These are phyloP conservation scores for Lunularia cruciata DNA, from an alignment of 225 moss, liverwort and hornwort genomes.

Conservation along the genomic window DNA sequence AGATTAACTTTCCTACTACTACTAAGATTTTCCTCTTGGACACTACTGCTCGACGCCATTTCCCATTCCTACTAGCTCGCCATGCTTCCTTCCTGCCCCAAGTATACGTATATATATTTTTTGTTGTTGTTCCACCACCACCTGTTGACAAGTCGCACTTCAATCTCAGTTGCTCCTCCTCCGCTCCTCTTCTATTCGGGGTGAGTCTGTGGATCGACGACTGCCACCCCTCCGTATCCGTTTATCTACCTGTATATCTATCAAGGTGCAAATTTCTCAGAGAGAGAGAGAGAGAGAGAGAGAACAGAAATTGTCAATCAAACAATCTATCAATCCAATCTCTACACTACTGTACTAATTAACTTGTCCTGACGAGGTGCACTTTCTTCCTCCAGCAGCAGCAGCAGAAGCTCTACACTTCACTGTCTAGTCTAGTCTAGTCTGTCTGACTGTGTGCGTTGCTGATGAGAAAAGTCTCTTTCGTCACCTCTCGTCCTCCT, in stretches of 20 bases:
- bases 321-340: neutral
- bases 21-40: constrained; percentile 10
- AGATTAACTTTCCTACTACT: neutral
- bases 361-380: neutral
- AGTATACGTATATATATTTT: neutral
- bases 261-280: too few species aligned
- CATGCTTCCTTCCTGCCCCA: constrained; percentile 13
- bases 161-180: neutral
- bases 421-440: neutral
- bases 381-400: constrained; percentile 8
- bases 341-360: neutral
- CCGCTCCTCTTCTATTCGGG: neutral
- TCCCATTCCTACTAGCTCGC: constrained; percentile 14
- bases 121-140: neutral
- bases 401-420: neutral
- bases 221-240: neutral
- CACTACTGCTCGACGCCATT: constrained; percentile 8
- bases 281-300: too few species aligned
- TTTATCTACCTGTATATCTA: neutral
- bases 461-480: constrained; percentile 5
- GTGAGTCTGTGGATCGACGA: neutral
- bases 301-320: neutral
- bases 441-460: constrained; percentile 4
- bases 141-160: neutral
- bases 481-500: neutral